phyloP scores from a whole-genome alignment of 495 filamentous ascomycete species.

The Penicillium paxilli region DNA sequence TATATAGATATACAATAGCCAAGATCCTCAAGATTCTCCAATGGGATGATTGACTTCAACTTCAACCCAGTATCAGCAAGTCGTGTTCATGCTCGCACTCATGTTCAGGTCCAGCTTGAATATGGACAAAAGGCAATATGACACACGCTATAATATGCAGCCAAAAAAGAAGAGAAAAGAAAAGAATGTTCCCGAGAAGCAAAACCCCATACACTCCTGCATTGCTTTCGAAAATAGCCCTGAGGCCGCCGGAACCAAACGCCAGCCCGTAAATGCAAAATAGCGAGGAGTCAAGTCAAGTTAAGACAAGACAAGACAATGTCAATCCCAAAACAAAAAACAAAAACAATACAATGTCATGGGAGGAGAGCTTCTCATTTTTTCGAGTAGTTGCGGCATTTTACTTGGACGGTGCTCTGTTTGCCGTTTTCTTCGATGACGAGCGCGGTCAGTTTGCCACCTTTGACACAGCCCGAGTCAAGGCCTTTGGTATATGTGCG shows the following conservation, averaged over 20 bases:
- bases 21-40: no score
- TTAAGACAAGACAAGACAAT: no score
- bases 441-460: constrained; percentile 72
- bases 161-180: no score
- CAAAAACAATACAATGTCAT: background rate
- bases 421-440: constrained; percentile 58
- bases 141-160: background rate
- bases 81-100: background rate
- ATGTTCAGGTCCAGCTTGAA: background rate
- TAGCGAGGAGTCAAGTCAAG: background rate
- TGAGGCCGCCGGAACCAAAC: background rate
- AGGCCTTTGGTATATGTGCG: constrained; percentile 76
- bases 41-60: background rate
- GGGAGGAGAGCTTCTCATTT: background rate
- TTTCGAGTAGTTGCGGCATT: constrained; percentile 29
- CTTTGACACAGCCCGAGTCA: constrained; percentile 78
- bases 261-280: constrained; percentile 1
- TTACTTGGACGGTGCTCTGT: constrained; percentile 37
- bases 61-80: background rate
- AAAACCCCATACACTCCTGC: background rate
- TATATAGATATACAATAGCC: background rate
- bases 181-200: background rate
- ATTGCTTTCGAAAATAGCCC: background rate
- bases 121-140: background rate
- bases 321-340: background rate